Evolutionary conservation across 495 filamentous ascomycete species (phyloP), one percentile per base, ranked within the genome.

Genomic region (Trichodelitschia bisporula): DNA sequence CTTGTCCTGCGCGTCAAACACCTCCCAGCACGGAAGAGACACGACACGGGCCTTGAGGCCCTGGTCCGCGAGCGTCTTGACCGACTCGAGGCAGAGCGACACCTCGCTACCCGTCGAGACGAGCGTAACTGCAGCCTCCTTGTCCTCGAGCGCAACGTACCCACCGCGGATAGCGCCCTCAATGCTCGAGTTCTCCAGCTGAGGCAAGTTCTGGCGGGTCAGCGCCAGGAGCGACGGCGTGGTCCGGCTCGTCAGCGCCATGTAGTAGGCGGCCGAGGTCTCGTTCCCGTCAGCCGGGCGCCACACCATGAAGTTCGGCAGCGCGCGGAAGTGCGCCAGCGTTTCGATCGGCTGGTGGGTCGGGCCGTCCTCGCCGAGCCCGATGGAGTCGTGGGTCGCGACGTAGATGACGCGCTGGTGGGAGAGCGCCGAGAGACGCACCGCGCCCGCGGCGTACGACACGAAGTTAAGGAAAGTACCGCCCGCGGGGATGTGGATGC

Each of bases 401-500:
- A 99, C 64, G 66, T 86, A 89, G 61, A 99, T 84, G 49, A 67
- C 66, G 40, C 84, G 83, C 49, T 79, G 67, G 53, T 80, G 84
- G 19, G 82, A 89, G 35, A 99, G 64, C 19, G 89, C 68, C 28
- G 82, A 90, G 16, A 99, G 69, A 54, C 86, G 83, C 44, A 95
- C 74, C 48, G 89, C 71, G 53, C 86, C 86, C 39, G 86, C 78
- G 38, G 79, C 84, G 51, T 99, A 99, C 15, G 86, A 99, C 38
- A 99, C 83, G 60, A 99, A 99, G 75, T 99, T 99, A 37, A 99
- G 61, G 73, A 99, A 99, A 44, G 84, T 93, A 53, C 86, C 86
- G 32, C 66, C 75, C 39, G 78, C 89, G 31, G 86, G 86, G 46
- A 99, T 75, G 48, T 90, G 59, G 45, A 78, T 91, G 40, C 86